phyloP scores from a whole-genome alignment of 768 basidiomycete species.

The Obba rivulosa region DNA sequence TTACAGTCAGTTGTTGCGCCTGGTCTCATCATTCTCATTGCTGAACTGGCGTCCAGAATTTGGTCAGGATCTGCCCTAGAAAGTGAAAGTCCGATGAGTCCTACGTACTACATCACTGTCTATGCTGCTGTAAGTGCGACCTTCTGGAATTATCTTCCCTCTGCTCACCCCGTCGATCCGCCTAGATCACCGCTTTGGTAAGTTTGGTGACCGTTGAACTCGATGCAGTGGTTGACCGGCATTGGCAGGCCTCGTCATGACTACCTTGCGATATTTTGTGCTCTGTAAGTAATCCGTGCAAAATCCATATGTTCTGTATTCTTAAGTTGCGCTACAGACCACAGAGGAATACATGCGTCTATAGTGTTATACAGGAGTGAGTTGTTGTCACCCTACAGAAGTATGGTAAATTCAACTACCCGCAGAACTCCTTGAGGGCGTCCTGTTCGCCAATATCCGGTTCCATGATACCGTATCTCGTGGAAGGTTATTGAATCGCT shows the following conservation, averaged over 20 bases:
- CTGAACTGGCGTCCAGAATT: constrained; percentile 14
- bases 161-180: constrained; percentile 13
- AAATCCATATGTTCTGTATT: constrained; percentile 4
- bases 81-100: constrained; percentile 16
- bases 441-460: constrained; percentile 83
- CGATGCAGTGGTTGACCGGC: too few relatives aligned
- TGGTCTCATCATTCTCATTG: not conserved
- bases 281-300: constrained; percentile 46
- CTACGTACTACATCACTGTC: constrained; percentile 58
- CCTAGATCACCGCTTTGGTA: constrained; percentile 35
- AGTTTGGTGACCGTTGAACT: constrained; percentile 1
- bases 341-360: constrained; percentile 72
- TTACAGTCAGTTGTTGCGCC: constrained; percentile 23
- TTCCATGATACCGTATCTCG: constrained; percentile 92
- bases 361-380: constrained; percentile 69
- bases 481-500: constrained; percentile 76
- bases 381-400: not conserved
- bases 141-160: too few relatives aligned
- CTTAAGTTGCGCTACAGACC: constrained; percentile 35
- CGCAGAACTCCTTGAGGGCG: constrained; percentile 61
- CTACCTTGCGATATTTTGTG: constrained; percentile 61
- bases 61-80: constrained; percentile 35
- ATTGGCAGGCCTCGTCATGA: constrained; percentile 42
- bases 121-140: constrained; percentile 54
- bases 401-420: not conserved